Base-by-base conservation (phyloP, 2,329 filamentous ascomycete species). In the Lachnellula occidentalis region DNA sequence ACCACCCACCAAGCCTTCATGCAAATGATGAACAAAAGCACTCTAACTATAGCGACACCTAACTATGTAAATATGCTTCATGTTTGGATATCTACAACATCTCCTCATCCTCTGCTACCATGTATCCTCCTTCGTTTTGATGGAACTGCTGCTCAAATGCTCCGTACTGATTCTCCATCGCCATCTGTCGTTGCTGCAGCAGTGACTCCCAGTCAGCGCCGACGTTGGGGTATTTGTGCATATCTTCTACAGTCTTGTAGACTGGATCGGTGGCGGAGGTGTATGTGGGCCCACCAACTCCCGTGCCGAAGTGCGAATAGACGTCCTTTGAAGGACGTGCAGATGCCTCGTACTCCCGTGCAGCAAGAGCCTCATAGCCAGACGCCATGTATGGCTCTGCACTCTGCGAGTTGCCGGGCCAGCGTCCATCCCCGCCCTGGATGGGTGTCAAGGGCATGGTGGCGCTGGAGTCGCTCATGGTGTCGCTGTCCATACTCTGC, bases 331-430 rank as follows among this genome's bases (percentile, higher is more conserved):
- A 54, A 19, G 66, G 67, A 21, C 69, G 66, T 2, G 71, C 72
- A 2, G 76, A 77, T 53, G 77, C 73, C 63, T 86, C 79, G 58
- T 85, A 82, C 65, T 88, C 85, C 51, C 82, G 77, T 55, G 77
- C 76, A 55, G 86, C 82, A 54, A 88, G 73, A 66, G 82, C 76
- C 64, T 90, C 87, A 67, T 95, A 96, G 14, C 91, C 91, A 6
- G 83, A 86, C 47, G 81, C 71, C 81, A 96, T 95, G 71, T 96
- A 96, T 0, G 90, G 90, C 59, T 65, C 72, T 19, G 61, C 63
- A 49, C 57, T 63, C 21, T 57, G 47, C 53, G 68, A 27, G 64
- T 61, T 36, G 41, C 51, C 37, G 55, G 51, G 64, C 80, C 82
- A 85, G 50, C 76, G 74, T 24, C 80, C 76, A 56, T 83, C 78